Evolutionary conservation across 495 filamentous ascomycete species (phyloP).

Genomic region (Xylaria longipes): DNA sequence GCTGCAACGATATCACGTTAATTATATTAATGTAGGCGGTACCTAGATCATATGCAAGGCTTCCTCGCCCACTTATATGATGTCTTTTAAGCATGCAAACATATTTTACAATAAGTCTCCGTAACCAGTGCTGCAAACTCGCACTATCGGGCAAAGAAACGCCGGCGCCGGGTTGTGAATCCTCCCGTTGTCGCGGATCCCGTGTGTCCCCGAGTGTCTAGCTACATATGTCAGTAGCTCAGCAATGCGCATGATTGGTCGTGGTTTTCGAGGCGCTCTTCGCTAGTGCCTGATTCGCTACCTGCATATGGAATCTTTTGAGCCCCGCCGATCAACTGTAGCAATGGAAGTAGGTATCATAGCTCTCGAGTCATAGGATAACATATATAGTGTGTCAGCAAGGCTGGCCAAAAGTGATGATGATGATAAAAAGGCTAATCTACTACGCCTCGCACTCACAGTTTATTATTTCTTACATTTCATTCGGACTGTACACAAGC

Average conservation of each 20-base stretch:
- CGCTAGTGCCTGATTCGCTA: background rate
- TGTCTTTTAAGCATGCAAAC: background rate
- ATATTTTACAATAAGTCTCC: background rate
- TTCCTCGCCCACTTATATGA: background rate
- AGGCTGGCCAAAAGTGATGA: background rate
- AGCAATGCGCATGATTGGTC: background rate
- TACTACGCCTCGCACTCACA: background rate
- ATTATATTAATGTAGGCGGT: background rate
- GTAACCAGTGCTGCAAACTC: background rate
- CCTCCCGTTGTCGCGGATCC: background rate
- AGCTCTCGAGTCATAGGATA: background rate
- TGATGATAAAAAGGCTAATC: background rate
- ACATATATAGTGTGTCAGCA: background rate
- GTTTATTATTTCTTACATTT: background rate
- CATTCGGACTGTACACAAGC: background rate
- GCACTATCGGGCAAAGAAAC: background rate
- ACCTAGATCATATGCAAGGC: background rate
- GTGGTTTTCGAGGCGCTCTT: background rate
- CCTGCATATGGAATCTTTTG: background rate
- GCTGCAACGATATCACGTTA: background rate
- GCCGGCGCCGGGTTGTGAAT: background rate
- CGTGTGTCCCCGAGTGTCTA: background rate
- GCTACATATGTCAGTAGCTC: background rate
- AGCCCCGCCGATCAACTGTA: background rate
- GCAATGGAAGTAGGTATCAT: background rate